Percentiles rank a stretch among this genome's conserved stretches.
phyloP scores from a whole-genome alignment of 2,329 filamentous ascomycete species.

The Monosporascus sp. region DNA sequence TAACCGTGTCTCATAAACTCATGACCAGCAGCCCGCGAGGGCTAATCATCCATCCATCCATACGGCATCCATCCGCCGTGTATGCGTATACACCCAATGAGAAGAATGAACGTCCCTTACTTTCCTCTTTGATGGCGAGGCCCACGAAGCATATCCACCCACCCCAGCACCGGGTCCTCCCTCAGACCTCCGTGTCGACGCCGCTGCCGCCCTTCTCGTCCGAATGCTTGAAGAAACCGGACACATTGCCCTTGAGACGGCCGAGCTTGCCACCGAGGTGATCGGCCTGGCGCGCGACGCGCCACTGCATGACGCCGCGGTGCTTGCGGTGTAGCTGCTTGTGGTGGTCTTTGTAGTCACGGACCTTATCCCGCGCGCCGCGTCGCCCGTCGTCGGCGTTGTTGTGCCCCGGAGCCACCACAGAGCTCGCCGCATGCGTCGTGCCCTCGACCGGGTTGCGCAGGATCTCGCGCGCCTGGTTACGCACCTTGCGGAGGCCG shows the following conservation, averaged over 20 bases:
- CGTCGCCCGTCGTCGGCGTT: conserved; percentile 37
- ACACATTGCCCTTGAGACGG: conserved; percentile 55
- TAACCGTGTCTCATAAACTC: too few species aligned
- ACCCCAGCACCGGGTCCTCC: not conserved
- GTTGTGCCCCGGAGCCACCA: conserved; percentile 32
- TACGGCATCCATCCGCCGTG: too few species aligned
- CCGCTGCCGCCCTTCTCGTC: conserved; percentile 52
- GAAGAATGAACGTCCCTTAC: too few species aligned
- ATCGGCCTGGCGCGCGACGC: conserved; percentile 46
- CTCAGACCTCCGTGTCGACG: conserved; percentile 65
- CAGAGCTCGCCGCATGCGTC: conserved; percentile 22
- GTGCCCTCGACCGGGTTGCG: conserved; percentile 27
- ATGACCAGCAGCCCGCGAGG: too few species aligned
- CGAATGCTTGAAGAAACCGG: conserved; percentile 53
- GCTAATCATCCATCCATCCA: too few species aligned
- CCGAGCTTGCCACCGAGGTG: conserved; percentile 47
- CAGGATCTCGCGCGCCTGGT: conserved; percentile 31
- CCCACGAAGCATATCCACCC: not conserved
- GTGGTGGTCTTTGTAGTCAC: conserved; percentile 56
- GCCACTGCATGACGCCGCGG: conserved; percentile 70
- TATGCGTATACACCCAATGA: too few species aligned
- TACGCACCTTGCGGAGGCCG: not conserved
- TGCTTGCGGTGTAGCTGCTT: conserved; percentile 61
- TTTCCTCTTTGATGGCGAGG: too few species aligned
- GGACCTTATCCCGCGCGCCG: conserved; percentile 45